Percentiles rank a stretch among this genome's conserved stretches.
Evolutionary conservation across 495 filamentous ascomycete genomes (phyloP).

Genomic region (Tuber aestivum): DNA sequence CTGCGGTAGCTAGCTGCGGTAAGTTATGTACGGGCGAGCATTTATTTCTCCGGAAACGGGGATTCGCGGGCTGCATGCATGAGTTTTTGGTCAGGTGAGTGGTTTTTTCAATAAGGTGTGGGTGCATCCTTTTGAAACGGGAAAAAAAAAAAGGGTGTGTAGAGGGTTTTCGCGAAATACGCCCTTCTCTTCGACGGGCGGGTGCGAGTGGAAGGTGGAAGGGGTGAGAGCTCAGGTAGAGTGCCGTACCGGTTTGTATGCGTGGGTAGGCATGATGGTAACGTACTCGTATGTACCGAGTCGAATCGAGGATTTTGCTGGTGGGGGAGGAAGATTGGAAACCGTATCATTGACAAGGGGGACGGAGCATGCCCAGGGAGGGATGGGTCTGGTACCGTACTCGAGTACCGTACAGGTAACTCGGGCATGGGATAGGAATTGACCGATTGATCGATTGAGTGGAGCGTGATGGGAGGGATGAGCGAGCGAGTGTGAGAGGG

Average conservation of each 20-base stretch:
- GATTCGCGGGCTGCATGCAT: slow-evolving; percentile 5
- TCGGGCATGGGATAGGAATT: not conserved
- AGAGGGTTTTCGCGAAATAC: not conserved
- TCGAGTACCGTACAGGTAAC: not conserved
- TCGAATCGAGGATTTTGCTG: not conserved
- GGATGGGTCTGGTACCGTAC: too few relatives aligned
- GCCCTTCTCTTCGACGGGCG: not conserved
- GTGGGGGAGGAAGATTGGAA: not conserved
- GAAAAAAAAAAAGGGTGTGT: not conserved
- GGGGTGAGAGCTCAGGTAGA: not conserved
- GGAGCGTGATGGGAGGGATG: not conserved
- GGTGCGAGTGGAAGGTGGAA: not conserved
- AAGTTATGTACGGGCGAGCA: not conserved
- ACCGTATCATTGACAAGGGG: not conserved
- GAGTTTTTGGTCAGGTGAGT: slow-evolving; percentile 3
- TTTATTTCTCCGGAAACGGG: slow-evolving; percentile 7
- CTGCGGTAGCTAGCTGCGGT: not conserved
- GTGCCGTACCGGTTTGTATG: not conserved
- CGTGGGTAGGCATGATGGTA: not conserved
- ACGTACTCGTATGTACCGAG: slow-evolving; percentile 3
- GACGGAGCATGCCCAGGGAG: not conserved
- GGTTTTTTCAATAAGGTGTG: not conserved
- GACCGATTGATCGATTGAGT: not conserved
- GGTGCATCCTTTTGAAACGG: not conserved
- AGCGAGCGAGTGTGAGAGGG: not conserved